A percentile compares a stretch with the other conserved stretches of the same genome.
These are phyloP conservation scores for Calycina herbarum DNA, from an alignment of 2,329 filamentous ascomycete species.

Conservation along the genomic window DNA sequence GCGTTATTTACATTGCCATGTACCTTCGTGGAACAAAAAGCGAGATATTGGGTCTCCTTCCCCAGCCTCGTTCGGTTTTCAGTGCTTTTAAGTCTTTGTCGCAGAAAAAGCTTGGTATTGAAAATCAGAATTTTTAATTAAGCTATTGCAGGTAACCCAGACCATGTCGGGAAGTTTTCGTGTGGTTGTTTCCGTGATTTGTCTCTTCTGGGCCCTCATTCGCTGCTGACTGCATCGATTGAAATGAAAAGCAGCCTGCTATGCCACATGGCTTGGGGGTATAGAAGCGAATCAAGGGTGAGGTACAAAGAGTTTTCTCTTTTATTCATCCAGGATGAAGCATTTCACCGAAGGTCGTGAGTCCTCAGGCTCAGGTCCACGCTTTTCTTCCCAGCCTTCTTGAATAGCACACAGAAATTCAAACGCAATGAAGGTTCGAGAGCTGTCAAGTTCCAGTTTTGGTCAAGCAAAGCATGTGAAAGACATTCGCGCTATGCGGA, in stretches of 20 bases:
- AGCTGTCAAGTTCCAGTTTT: neutral
- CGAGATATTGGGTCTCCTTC: neutral
- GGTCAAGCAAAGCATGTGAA: neutral
- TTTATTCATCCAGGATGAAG: neutral
- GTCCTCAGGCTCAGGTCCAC: neutral
- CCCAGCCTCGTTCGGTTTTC: neutral
- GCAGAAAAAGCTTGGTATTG: neutral
- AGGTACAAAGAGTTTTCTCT: neutral
- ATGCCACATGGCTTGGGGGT: constrained; percentile 15
- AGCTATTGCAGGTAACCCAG: constrained; percentile 2
- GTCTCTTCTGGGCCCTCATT: constrained; percentile 11
- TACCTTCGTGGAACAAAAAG: neutral
- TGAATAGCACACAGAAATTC: neutral
- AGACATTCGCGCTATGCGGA: neutral
- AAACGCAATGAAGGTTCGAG: too few relatives aligned
- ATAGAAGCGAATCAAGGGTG: constrained; percentile 11
- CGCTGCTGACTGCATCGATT: constrained; percentile 17
- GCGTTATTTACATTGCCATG: neutral
- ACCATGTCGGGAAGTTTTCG: neutral
- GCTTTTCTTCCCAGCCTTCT: neutral
- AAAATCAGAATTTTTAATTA: neutral
- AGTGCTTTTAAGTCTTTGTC: neutral
- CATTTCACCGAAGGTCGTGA: constrained; percentile 1
- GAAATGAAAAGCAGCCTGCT: constrained; percentile 18
- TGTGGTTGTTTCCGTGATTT: neutral